phyloP scores from a whole-genome alignment of 2,329 filamentous ascomycete genomes.

The Diaporthe amygdali region DNA sequence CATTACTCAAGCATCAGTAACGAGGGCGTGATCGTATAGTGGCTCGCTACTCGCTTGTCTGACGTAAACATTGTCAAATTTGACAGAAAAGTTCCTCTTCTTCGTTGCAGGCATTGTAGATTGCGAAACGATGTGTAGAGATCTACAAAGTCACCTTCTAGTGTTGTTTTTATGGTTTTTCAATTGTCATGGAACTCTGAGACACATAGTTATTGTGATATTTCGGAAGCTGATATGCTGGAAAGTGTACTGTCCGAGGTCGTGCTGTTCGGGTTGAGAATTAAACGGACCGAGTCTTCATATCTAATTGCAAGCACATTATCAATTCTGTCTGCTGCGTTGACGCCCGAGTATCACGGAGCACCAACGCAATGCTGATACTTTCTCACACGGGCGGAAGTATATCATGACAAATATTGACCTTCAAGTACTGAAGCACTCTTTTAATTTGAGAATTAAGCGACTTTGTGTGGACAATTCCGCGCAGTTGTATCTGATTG shows the following conservation, averaged over 20 bases:
- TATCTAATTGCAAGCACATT: background rate
- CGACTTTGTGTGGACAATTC: too few relatives aligned
- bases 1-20: constrained; percentile 2
- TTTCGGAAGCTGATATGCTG: background rate
- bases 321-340: background rate
- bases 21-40: background rate
- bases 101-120: background rate
- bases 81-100: too few relatives aligned
- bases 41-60: background rate
- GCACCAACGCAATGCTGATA: background rate
- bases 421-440: background rate
- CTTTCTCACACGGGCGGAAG: background rate
- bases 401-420: background rate
- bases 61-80: background rate
- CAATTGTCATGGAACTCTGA: too few relatives aligned
- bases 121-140: too few relatives aligned
- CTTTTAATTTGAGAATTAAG: too few relatives aligned
- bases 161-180: too few relatives aligned
- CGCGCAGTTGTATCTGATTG: too few relatives aligned
- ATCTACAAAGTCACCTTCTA: too few relatives aligned
- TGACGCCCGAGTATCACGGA: background rate
- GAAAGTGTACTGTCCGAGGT: background rate
- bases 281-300: background rate
- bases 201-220: background rate
- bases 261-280: background rate